Evolutionary conservation across 2,329 filamentous ascomycete genomes (phyloP).

Genomic region (Metarhizium rileyi): DNA sequence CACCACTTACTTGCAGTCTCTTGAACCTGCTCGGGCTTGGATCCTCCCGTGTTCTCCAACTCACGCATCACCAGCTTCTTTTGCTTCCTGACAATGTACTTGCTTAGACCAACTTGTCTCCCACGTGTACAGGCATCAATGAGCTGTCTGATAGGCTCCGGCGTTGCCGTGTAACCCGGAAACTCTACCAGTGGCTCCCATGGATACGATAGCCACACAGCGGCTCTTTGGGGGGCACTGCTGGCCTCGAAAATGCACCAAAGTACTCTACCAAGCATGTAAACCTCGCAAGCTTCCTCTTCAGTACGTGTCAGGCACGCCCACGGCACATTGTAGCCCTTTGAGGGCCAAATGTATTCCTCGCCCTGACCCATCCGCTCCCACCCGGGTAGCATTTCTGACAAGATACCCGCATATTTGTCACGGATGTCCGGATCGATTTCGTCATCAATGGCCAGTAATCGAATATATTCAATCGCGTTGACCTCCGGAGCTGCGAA

Average conservation of each 20-base stretch:
- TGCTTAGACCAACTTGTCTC: constrained; percentile 33
- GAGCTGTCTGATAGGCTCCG: constrained; percentile 32
- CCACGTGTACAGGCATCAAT: constrained; percentile 44
- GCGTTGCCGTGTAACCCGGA: constrained; percentile 40
- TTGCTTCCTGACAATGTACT: constrained; percentile 32
- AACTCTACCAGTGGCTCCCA: constrained; percentile 48
- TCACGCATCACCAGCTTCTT: constrained; percentile 36
- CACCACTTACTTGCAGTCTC: constrained; percentile 37
- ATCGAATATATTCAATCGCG: constrained; percentile 46
- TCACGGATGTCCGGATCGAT: constrained; percentile 29
- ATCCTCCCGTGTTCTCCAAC: constrained; percentile 20
- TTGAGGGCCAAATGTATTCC: constrained; percentile 35
- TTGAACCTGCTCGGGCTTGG: constrained; percentile 25
- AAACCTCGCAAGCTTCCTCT: constrained; percentile 49
- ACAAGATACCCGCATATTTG: constrained; percentile 32
- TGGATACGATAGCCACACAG: constrained; percentile 49
- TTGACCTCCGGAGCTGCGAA: constrained; percentile 53
- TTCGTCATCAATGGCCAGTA: constrained; percentile 40
- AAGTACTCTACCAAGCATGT: constrained; percentile 51
- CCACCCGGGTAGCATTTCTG: constrained; percentile 37
- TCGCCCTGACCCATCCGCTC: constrained; percentile 29
- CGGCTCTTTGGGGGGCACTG: constrained; percentile 45
- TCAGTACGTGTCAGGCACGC: constrained; percentile 39
- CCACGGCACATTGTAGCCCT: constrained; percentile 49
- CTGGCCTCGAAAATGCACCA: constrained; percentile 56